Base-by-base conservation (phyloP, 257 asterid genomes). In the Misopates orontium region DNA sequence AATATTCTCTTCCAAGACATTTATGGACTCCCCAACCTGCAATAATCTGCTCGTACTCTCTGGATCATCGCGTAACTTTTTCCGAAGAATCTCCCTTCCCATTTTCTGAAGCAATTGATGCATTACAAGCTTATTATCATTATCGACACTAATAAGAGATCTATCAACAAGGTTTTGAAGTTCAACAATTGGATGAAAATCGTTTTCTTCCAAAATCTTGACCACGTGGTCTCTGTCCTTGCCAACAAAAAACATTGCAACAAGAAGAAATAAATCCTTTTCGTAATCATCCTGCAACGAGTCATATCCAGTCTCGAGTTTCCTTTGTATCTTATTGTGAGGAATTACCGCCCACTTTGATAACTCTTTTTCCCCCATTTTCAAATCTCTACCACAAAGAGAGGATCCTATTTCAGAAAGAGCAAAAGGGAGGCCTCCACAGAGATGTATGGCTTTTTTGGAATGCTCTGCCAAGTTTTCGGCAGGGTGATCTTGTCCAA, bases 251-350 rank as follows among this genome's bases (percentile, higher is more conserved):
- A 64, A 50, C 31, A 22, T 23, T 8, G 69, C 60, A 64, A 64
- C 11, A 32, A 48, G 59, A 11, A 64, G 56, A 56, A 64, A 65
- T 14, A 65, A 49, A 16, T 51, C 48, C 31, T 65, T 64, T 31
- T 65, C 70, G 12, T 11, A 19, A 19, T 52, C 21, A 50, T 39
- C 22, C 11, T 45, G 51, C 2, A 64, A 58, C 14, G 60, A 57
- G 19, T 65, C 10, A 24, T 17, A 65, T 15, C 70, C 36, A 21
- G 22, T 18, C 22, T 36, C 22, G 8, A 65, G 52, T 32, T 32
- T 65, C 18, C 20, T 47, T 19, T 49, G 22, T 24, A 65, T 51
- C 15, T 20, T 17, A 52, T 36, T 47, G 21, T 65, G 60, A 1
- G 61, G 61, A 36, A 65, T 36, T 65, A 11, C 45, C 18, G 31